Conservation (phyloP, 2,329 filamentous ascomycete genomes). For the Colletotrichum ledebouriae region DNA sequence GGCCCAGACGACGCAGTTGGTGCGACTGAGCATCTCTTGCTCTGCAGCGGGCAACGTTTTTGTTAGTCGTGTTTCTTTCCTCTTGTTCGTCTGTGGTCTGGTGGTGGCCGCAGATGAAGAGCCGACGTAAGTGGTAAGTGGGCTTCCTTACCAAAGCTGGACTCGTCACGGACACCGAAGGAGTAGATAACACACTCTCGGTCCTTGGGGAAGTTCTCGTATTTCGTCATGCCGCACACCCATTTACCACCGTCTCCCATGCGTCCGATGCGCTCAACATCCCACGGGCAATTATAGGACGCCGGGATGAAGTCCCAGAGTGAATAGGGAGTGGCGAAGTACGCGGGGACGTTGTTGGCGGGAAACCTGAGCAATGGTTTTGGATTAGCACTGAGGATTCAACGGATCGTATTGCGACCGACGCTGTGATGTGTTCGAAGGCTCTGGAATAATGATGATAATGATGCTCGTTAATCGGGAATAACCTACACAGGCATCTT, state of each 20-base stretch:
- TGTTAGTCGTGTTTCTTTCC: too few relatives aligned
- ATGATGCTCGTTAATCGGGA: too few relatives aligned
- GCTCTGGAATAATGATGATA: too few relatives aligned
- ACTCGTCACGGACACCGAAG: slow-evolving; percentile 55
- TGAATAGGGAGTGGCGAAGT: slow-evolving; percentile 49
- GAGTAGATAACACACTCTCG: slow-evolving; percentile 53
- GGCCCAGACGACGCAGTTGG: slow-evolving; percentile 54
- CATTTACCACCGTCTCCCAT: slow-evolving; percentile 59
- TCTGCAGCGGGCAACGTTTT: slow-evolving; percentile 44
- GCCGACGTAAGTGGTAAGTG: too few relatives aligned
- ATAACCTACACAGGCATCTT: slow-evolving; percentile 44
- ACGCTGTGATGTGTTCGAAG: too few relatives aligned
- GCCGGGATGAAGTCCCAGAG: slow-evolving; percentile 57
- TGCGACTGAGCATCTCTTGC: slow-evolving; percentile 54
- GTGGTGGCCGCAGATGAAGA: too few relatives aligned
- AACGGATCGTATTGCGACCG: too few relatives aligned
- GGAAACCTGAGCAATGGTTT: slow-evolving; percentile 43
- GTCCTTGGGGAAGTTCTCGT: slow-evolving; percentile 46
- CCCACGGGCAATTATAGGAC: slow-evolving; percentile 56
- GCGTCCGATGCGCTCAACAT: slow-evolving; percentile 55
- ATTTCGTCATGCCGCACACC: slow-evolving; percentile 56
- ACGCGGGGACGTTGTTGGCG: slow-evolving; percentile 37
- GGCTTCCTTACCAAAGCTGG: slow-evolving; percentile 49
- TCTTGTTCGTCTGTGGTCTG: too few relatives aligned
- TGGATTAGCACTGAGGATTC: too few relatives aligned